A percentile compares a stretch with the other conserved stretches of the same genome.
Evolutionary conservation across 768 basidiomycete species (phyloP).

Genomic region (Leucocoprinus sp.): DNA sequence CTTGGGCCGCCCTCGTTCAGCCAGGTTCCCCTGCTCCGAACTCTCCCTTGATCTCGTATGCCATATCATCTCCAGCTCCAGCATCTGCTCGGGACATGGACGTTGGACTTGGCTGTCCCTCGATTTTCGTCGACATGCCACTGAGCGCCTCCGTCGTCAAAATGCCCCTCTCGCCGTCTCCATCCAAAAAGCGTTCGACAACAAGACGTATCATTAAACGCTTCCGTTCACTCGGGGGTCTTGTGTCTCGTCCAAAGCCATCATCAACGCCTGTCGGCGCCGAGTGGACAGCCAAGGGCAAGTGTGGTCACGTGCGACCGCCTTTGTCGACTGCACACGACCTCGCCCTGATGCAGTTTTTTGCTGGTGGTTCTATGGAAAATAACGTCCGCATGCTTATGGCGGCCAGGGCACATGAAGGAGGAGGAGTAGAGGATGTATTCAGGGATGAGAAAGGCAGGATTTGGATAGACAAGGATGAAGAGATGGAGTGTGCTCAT

Average conservation of each 20-base stretch:
- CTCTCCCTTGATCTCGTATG: slow-evolving; percentile 32
- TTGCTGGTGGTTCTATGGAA: slow-evolving; percentile 55
- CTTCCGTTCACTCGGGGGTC: slow-evolving; percentile 12
- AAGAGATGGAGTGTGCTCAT: slow-evolving; percentile 60
- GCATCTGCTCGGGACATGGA: slow-evolving; percentile 38
- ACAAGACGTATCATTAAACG: slow-evolving; percentile 12
- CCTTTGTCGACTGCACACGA: slow-evolving; percentile 56
- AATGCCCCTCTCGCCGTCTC: slow-evolving; percentile 3
- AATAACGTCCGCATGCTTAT: slow-evolving; percentile 45
- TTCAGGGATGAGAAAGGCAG: slow-evolving; percentile 55
- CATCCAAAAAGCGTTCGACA: slow-evolving; percentile 12
- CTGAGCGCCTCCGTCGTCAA: slow-evolving; percentile 23
- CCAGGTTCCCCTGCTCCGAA: slow-evolving; percentile 55
- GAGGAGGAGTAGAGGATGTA: slow-evolving; percentile 40
- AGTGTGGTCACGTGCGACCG: slow-evolving; percentile 33
- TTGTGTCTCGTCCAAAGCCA: slow-evolving; percentile 10
- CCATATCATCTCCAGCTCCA: slow-evolving; percentile 17
- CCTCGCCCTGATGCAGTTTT: slow-evolving; percentile 61
- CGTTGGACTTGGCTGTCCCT: slow-evolving; percentile 62
- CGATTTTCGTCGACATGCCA: slow-evolving; percentile 48
- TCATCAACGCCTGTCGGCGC: slow-evolving; percentile 6
- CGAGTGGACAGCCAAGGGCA: slow-evolving; percentile 31
- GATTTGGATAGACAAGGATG: slow-evolving; percentile 66
- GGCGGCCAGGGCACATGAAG: slow-evolving; percentile 44
- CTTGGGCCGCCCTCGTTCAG: slow-evolving; percentile 61